These are phyloP conservation scores for Boletus speciosus DNA, from an alignment of 768 basidiomycete species.

Conservation along the genomic window DNA sequence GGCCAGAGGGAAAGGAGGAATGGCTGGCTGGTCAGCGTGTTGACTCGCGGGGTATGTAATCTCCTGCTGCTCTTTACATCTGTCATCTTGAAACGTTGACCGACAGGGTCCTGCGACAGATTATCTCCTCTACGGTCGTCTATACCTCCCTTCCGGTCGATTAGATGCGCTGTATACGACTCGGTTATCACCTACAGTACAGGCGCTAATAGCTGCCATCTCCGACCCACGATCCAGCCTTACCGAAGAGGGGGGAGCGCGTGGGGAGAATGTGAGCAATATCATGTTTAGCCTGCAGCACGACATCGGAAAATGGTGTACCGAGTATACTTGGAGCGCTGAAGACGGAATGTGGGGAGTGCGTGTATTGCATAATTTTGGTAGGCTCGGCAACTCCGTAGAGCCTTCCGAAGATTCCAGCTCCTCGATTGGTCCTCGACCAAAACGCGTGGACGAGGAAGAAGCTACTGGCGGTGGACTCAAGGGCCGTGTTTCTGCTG, in stretches of 20 bases:
- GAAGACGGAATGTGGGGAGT: conserved; percentile 94
- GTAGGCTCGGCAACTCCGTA: conserved; percentile 48
- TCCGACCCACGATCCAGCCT: conserved; percentile 66
- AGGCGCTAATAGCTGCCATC: conserved; percentile 81
- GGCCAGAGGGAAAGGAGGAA: conserved; percentile 75
- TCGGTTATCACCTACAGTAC: conserved; percentile 72
- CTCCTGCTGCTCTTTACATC: background rate
- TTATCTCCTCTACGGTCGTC: conserved; percentile 88
- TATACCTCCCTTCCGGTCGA: conserved; percentile 85
- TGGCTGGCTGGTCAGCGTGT: conserved; percentile 80
- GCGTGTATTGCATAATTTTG: conserved; percentile 89
- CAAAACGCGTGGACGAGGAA: conserved; percentile 91
- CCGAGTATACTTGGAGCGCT: conserved; percentile 92
- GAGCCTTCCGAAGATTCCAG: conserved; percentile 36
- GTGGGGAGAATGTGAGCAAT: conserved; percentile 55
- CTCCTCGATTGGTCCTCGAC: conserved; percentile 30
- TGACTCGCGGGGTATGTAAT: conserved; percentile 63
- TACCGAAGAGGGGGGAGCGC: conserved; percentile 38
- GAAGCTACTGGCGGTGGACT: conserved; percentile 90
- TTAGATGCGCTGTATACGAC: conserved; percentile 89
- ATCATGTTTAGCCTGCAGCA: conserved; percentile 86
- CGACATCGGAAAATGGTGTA: conserved; percentile 88
- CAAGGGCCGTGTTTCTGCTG: conserved; percentile 85
- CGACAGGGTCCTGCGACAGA: conserved; percentile 45
- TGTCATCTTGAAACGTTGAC: conserved; percentile 20